phyloP scores from a whole-genome alignment of 192 early-diverging fungal genomes.

The Coemansia javaensis region DNA sequence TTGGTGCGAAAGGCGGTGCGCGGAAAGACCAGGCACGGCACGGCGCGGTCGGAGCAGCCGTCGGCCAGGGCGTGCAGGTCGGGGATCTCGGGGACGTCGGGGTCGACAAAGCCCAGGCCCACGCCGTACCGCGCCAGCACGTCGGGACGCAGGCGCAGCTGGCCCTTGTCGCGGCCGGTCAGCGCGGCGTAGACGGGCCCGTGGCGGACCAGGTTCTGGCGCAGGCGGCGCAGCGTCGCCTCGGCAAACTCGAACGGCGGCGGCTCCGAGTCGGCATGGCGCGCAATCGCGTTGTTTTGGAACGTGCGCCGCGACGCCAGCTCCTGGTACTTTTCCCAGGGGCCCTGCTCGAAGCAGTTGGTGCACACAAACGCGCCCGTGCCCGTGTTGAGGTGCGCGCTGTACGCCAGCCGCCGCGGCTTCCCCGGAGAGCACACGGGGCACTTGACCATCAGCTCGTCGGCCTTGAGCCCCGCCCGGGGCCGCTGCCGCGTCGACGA shows the following conservation, averaged over 20 bases:
- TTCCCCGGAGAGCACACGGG: slow-evolving; percentile 48
- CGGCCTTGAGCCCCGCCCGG: slow-evolving; percentile 43
- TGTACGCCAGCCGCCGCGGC: slow-evolving; percentile 51
- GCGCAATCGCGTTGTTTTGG: too few relatives aligned
- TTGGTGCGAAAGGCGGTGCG: slow-evolving; percentile 52
- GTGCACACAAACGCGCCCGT: slow-evolving; percentile 57
- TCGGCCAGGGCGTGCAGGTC: slow-evolving; percentile 31
- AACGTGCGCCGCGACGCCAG: slow-evolving; percentile 37
- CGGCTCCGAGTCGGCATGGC: slow-evolving; percentile 25
- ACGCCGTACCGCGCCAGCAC: slow-evolving; percentile 46
- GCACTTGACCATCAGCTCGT: slow-evolving; percentile 52
- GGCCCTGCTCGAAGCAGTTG: slow-evolving; percentile 53
- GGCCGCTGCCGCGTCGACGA: slow-evolving; percentile 39
- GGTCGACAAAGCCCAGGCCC: slow-evolving; percentile 49
- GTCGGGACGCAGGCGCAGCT: slow-evolving; percentile 32
- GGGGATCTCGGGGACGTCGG: slow-evolving; percentile 15
- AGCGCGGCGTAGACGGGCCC: slow-evolving; percentile 31
- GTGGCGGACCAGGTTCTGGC: slow-evolving; percentile 31
- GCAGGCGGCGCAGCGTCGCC: slow-evolving; percentile 12
- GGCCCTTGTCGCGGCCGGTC: slow-evolving; percentile 36
- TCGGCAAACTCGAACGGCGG: slow-evolving; percentile 37
- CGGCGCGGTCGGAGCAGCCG: slow-evolving; percentile 11
- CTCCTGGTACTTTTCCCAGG: slow-evolving; percentile 57
- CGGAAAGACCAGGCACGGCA: slow-evolving; percentile 49
- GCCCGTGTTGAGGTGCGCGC: slow-evolving; percentile 49